Base-by-base conservation (phyloP, 257 asterid genomes). In the Handroanthus guayacan region DNA sequence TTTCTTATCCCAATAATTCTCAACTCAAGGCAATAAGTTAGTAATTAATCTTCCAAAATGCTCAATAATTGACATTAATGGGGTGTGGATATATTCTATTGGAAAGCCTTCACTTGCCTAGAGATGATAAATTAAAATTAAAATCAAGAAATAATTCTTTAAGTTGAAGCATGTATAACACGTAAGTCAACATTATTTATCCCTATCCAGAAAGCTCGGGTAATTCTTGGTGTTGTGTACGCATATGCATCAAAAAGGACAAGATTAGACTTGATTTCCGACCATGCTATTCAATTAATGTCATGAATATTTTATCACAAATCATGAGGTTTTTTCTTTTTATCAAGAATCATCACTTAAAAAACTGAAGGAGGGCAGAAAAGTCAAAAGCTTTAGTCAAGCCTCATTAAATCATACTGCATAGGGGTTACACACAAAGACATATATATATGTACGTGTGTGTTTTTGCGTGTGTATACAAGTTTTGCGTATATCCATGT, bases 361-460 rank as follows among this genome's bases (percentile, higher is more conserved):
- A 14, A 67, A 18, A 60, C 34, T 31, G 51, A 77, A 77, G 45
- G 12, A 57, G 16, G 60, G 50, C 34, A 64, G 34, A 52, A 13
- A 52, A 85, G 90, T 85, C 85, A 79, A 77, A 70, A 18, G 31
- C 31, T 63, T 66, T 45, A 69, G 51, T 75, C 67, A 18, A 65
- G 51, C 48, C 47, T 12, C 25, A 60, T 74, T 50, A 51, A 80
- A 41, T 54, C 56, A 25, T 25, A 36, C 48, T 52, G 48, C 61
- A 58, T 25, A 39, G 6, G 41, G 0, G 31, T 25, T 25, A 20
- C 13, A 52, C 20, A 47, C 45, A 41, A 5, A 47, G 1, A 47
- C 14, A 47, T 8, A 47, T 8, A 47, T 1, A 47, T 8, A 45
- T 6, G 2, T 45, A 0, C 2, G 13, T 45, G 1, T 45, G 2